Evolutionary conservation across 73 alveolate species (phyloP), one percentile per base, ranked within the genome.

Genomic region (Paramecium biaurelia): DNA sequence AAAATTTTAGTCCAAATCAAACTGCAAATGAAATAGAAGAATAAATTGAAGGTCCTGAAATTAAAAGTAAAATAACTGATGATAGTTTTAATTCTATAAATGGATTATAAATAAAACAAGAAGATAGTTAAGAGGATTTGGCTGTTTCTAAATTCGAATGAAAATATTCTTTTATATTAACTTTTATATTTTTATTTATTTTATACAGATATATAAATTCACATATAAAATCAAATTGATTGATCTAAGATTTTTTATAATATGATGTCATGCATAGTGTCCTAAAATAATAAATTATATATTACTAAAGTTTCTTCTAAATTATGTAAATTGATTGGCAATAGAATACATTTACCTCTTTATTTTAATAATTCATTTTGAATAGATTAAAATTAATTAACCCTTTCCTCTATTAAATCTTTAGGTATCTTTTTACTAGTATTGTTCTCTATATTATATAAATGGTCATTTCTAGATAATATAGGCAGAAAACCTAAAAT

Each of bases 121-220:
- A 74, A 35, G 87, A 74, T 15, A 35, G 67, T 37, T 74, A 24
- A 2, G 68, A 74, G 20, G 68, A 34, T 5, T 38, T 74, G 28
- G 87, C 87, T 4, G 68, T 74, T n/a, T 34, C 68, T 15, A 74
- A 74, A 38, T 74, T 74, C 30, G 87, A 74, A 74, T 74, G 87
- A 74, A 34, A 1, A 1, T 15, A n/a, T 53, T 53, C 18, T 2
- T 45, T 45, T 45, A 11, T 53, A 38, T 24, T 0, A 32, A n/a
- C n/a, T n/a, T n/a, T n/a, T 12, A 32, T 18, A 32, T 53, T n/a
- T 53, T 53, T 53, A 23, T 45, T n/a, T 53, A n/a, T 53, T 53
- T 53, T 32, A 53, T 53, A 53, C 4, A 53, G 20, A 53, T n/a
- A 15, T 18, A 53, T 15, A 15, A 53, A 45, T 0, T 53, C 30